These are phyloP conservation scores for Glaciozyma antarctica DNA, from an alignment of 768 basidiomycete genomes.

Conservation along the genomic window DNA sequence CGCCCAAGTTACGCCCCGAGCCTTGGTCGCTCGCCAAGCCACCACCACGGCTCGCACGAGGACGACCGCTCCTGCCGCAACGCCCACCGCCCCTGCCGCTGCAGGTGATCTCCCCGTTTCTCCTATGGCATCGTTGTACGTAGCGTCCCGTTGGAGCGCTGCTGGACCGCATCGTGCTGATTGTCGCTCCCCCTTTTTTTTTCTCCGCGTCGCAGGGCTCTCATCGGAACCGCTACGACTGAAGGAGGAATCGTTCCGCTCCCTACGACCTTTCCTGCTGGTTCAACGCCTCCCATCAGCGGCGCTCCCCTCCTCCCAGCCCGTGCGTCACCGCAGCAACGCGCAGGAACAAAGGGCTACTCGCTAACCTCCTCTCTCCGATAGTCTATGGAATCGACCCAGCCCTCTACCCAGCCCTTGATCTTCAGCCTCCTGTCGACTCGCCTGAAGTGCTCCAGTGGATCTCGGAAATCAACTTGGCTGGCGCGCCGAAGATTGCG, in stretches of 20 bases:
- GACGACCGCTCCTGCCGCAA: background rate
- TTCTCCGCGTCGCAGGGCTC: background rate
- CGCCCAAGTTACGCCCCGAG: background rate
- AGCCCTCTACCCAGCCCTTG: slow-evolving; percentile 55
- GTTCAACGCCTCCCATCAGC: slow-evolving; percentile 53
- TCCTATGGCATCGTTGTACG: background rate
- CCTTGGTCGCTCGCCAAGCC: background rate
- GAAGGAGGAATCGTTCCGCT: slow-evolving; percentile 45
- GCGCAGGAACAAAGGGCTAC: no score
- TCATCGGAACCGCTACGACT: slow-evolving; percentile 29
- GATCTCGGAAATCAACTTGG: slow-evolving; percentile 62
- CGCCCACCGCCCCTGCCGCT: background rate
- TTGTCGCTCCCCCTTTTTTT: background rate
- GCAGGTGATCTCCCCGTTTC: background rate
- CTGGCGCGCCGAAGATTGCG: slow-evolving; percentile 54
- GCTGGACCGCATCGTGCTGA: background rate
- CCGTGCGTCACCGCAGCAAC: slow-evolving; percentile 22
- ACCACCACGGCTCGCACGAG: background rate
- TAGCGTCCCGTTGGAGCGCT: background rate
- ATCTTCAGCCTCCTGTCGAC: slow-evolving; percentile 53
- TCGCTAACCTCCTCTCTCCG: background rate
- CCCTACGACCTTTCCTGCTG: slow-evolving; percentile 51
- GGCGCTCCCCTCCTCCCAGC: slow-evolving; percentile 61
- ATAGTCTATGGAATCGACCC: slow-evolving; percentile 41
- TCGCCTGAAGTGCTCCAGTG: slow-evolving; percentile 59